Conservation (phyloP, 129 eudicot genomes). For the Dittrichia graveolens region DNA sequence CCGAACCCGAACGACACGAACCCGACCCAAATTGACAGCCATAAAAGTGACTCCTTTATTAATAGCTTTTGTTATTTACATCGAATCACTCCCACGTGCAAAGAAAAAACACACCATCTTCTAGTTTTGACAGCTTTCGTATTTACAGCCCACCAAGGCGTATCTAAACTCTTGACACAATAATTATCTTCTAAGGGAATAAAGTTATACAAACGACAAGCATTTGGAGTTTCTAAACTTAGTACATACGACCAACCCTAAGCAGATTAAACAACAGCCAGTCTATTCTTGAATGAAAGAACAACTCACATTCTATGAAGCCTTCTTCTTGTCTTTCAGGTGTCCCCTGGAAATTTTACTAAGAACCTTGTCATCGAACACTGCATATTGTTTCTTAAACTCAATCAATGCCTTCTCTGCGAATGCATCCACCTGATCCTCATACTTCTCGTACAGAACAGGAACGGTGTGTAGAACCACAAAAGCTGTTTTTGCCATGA, state of each 20-base stretch:
- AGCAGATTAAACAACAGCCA: constrained; percentile 17
- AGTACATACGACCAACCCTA: constrained; percentile 6
- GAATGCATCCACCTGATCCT: constrained; percentile 59
- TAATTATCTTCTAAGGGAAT: background rate
- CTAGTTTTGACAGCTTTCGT: constrained; percentile 11
- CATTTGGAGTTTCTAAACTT: constrained; percentile 14
- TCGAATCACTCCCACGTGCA: background rate
- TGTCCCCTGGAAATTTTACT: constrained; percentile 75
- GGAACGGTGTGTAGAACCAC: constrained; percentile 70
- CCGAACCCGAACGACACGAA: too few species aligned
- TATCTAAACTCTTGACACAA: constrained; percentile 22
- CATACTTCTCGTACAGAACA: constrained; percentile 76
- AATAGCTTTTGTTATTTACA: too few species aligned
- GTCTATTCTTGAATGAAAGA: background rate
- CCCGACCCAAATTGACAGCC: too few species aligned
- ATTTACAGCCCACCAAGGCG: constrained; percentile 21
- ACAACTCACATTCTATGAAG: constrained; percentile 29
- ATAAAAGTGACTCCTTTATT: too few species aligned
- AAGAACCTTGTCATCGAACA: constrained; percentile 63
- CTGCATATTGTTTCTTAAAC: constrained; percentile 75
- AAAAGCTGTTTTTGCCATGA: constrained; percentile 44
- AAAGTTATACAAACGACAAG: background rate
- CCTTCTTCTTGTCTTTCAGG: constrained; percentile 62
- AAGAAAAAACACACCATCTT: background rate
- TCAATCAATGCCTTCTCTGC: constrained; percentile 65